Evolutionary conservation across 257 asterid genomes (phyloP).

Genomic region (Cordia subcordata): DNA sequence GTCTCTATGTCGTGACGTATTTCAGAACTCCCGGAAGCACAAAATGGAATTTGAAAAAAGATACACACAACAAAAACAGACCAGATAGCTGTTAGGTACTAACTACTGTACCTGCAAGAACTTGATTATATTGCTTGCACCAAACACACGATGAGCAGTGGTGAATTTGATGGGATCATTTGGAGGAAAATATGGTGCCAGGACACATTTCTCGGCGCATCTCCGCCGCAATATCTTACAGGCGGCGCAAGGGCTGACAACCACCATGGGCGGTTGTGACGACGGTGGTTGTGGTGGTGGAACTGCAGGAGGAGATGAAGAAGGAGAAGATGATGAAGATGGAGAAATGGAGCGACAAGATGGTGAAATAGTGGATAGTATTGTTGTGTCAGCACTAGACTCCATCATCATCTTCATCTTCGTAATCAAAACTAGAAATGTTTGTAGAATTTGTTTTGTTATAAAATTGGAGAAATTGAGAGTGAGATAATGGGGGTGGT

Average conservation of each 20-base stretch:
- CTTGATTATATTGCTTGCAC: slow-evolving; percentile 92
- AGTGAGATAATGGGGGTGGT: not conserved
- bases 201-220: slow-evolving; percentile 66
- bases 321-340: slow-evolving; percentile 1
- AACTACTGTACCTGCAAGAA: slow-evolving; percentile 56
- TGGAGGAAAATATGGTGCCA: slow-evolving; percentile 84
- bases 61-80: too few species aligned
- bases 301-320: slow-evolving; percentile 15
- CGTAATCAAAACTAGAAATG: not conserved
- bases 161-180: slow-evolving; percentile 69
- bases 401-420: slow-evolving; percentile 4
- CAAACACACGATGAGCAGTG: slow-evolving; percentile 82
- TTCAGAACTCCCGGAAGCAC: not conserved
- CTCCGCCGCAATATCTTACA: slow-evolving; percentile 65
- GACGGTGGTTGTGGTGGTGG: slow-evolving; percentile 23
- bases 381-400: slow-evolving; percentile 15
- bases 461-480: too few species aligned
- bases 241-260: slow-evolving; percentile 73
- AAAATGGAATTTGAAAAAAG: not conserved
- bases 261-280: slow-evolving; percentile 19
- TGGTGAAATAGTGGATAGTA: slow-evolving; percentile 26
- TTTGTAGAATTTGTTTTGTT: too few species aligned
- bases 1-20: too few species aligned
- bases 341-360: slow-evolving; percentile 31
- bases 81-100: not conserved